These are phyloP conservation scores for Coniochaeta sp. DNA, from an alignment of 2,329 filamentous ascomycete species.

Conservation along the genomic window DNA sequence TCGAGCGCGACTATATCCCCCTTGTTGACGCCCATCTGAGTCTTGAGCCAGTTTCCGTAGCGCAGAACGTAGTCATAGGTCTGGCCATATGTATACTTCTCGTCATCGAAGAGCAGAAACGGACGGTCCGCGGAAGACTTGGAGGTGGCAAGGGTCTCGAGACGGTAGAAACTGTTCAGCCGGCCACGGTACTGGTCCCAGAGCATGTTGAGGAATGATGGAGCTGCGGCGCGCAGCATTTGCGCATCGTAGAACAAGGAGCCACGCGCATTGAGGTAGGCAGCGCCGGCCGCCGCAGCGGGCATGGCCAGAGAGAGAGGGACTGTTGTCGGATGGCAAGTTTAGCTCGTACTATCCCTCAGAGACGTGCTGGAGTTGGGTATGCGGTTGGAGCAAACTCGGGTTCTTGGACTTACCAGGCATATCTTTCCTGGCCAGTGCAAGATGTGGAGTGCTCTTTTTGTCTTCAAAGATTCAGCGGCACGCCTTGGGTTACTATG, in stretches of 20 bases:
- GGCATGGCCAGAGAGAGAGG: slow-evolving; percentile 48
- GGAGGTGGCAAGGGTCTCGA: slow-evolving; percentile 58
- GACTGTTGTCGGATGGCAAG: slow-evolving; percentile 25
- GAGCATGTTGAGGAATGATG: slow-evolving; percentile 31
- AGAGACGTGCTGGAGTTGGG: too few relatives aligned
- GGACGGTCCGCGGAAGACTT: slow-evolving; percentile 41
- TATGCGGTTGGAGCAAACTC: background rate
- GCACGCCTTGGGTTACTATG: background rate
- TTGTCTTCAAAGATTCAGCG: background rate
- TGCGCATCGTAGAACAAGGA: slow-evolving; percentile 58
- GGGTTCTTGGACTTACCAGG: background rate
- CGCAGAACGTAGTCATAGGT: slow-evolving; percentile 63
- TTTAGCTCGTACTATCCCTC: background rate
- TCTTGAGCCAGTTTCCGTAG: slow-evolving; percentile 69
- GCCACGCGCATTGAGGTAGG: slow-evolving; percentile 70
- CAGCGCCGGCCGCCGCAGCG: slow-evolving; percentile 57
- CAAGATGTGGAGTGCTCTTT: background rate
- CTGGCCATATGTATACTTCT: slow-evolving; percentile 66
- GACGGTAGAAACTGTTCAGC: slow-evolving; percentile 65
- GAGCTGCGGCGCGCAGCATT: slow-evolving; percentile 48
- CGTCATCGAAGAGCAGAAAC: slow-evolving; percentile 63
- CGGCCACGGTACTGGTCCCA: slow-evolving; percentile 49
- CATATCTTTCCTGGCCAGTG: background rate
- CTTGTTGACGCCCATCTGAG: slow-evolving; percentile 52
- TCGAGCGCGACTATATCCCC: slow-evolving; percentile 75